These are phyloP conservation scores for Ganoderma meredithae DNA, from an alignment of 1,284 basidiomycete genomes.

Conservation along the genomic window DNA sequence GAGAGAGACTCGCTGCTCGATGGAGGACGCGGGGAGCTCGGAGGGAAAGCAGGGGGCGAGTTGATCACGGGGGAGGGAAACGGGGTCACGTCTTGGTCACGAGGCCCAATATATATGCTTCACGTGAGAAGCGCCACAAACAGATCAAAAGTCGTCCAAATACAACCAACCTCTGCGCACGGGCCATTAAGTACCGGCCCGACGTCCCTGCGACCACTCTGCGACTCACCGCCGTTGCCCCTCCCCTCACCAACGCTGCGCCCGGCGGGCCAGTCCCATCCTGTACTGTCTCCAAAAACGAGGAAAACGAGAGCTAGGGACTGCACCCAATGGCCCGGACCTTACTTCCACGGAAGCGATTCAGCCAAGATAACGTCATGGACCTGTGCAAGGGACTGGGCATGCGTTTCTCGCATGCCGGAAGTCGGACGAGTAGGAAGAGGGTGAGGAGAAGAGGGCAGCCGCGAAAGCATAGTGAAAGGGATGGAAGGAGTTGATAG, in stretches of 20 bases:
- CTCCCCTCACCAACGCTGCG: not conserved
- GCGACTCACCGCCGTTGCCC: not conserved
- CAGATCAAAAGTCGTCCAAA: slow-evolving; percentile 38
- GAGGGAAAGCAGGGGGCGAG: slow-evolving; percentile 34
- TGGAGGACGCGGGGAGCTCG: slow-evolving; percentile 32
- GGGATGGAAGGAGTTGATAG: not conserved
- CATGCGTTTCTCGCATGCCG: not conserved
- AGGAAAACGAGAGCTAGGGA: not conserved
- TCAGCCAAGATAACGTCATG: not conserved
- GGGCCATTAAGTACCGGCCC: slow-evolving; percentile 25
- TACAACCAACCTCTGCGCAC: slow-evolving; percentile 33
- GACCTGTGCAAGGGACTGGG: not conserved
- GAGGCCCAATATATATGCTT: slow-evolving; percentile 42
- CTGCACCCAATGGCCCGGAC: not conserved
- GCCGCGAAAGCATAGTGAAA: not conserved
- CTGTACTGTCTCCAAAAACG: not conserved
- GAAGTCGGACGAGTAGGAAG: not conserved
- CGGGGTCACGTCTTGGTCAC: slow-evolving; percentile 45
- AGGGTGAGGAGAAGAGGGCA: not conserved
- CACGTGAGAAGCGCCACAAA: slow-evolving; percentile 44
- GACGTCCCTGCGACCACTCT: not conserved
- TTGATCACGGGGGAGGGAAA: slow-evolving; percentile 47
- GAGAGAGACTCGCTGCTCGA: slow-evolving; percentile 30
- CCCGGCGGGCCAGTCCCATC: not conserved
- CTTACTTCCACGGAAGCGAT: not conserved